Base-by-base conservation (phyloP, 148 eudicot genomes). In the Heliamphora exappendiculata region DNA sequence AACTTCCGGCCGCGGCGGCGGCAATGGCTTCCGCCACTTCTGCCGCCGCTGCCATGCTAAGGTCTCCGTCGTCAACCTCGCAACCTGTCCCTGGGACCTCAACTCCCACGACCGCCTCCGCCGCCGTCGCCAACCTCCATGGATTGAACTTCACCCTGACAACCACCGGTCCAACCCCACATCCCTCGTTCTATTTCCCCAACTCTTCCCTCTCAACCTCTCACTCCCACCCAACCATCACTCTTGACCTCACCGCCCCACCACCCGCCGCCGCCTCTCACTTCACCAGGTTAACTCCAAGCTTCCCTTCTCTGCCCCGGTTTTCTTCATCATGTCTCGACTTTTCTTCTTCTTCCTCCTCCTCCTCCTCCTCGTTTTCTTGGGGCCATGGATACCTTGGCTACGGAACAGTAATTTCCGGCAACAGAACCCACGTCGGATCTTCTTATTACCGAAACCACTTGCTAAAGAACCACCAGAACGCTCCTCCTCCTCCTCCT, bases 11-110 rank as follows among this genome's bases (percentile, higher is more conserved):
- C 24, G 81, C 94, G 5, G 98, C 98, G 76, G 88, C 90, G 0
- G 91, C 94, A 26, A 91, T 93, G 92, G 96, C 98, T 1, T 93
- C 93, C 79, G 88, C 92, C 78, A 93, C 98, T 0, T 91, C 98
- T 1, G 96, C 98, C 0, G 96, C 98, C 0, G 91, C 93, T 7
- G 78, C 84, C 77, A 93, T 89, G 93, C 66, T 93, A 31, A 33
- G 76, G 50, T 91, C 96, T 0, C 91, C 90, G 45, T 89, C 96
- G 54, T 85, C 98, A 54, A 83, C 79, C 65, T 83, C 93, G 1
- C 65, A 54, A 31, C 67, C 75, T 57, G 79, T 71, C 49, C 37
- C 42, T 19, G 67, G 64, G n/a, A 31, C 73, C 10, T 60, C 81
- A 4, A 12, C 81, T 0, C 19, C 75, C 31, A 55, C 33, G 65